Evolutionary conservation across 2,329 filamentous ascomycete genomes (phyloP).

Genomic region (Colletotrichum australisinense): DNA sequence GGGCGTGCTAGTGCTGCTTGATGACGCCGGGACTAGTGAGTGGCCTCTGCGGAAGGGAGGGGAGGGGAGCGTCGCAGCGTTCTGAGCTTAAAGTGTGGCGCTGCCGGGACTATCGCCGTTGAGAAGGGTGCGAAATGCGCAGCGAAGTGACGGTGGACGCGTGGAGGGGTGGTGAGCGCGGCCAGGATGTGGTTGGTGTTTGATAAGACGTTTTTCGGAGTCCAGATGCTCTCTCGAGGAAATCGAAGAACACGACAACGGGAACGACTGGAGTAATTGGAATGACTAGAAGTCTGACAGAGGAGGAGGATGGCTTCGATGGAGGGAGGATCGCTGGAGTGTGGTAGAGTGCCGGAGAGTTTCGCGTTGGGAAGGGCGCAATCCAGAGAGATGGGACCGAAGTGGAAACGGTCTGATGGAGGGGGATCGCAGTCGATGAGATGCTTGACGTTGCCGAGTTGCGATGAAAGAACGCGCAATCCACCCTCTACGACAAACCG

Average conservation of each 20-base stretch:
- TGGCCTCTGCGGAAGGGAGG: conserved; percentile 8
- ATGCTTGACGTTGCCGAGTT: background rate
- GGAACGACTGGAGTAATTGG: background rate
- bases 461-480: background rate
- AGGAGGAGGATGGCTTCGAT: background rate
- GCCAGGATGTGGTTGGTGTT: background rate
- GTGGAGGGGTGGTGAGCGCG: background rate
- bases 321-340: conserved; percentile 13
- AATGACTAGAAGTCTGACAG: background rate
- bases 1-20: background rate
- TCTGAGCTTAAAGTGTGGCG: conserved; percentile 28
- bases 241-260: background rate
- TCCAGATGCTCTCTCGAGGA: too few species aligned
- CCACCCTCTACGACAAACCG: background rate
- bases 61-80: conserved; percentile 24
- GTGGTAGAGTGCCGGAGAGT: background rate
- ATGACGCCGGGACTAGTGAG: background rate
- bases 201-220: background rate
- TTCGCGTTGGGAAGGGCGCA: conserved; percentile 14
- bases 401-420: background rate
- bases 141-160: background rate
- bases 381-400: conserved; percentile 3
- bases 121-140: background rate
- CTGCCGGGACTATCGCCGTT: conserved; percentile 27
- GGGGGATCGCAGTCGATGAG: background rate